Percentiles rank a stretch among this genome's conserved stretches.
Conservation (phyloP, 2,329 filamentous ascomycete species). For the Aureobasidium lini region DNA sequence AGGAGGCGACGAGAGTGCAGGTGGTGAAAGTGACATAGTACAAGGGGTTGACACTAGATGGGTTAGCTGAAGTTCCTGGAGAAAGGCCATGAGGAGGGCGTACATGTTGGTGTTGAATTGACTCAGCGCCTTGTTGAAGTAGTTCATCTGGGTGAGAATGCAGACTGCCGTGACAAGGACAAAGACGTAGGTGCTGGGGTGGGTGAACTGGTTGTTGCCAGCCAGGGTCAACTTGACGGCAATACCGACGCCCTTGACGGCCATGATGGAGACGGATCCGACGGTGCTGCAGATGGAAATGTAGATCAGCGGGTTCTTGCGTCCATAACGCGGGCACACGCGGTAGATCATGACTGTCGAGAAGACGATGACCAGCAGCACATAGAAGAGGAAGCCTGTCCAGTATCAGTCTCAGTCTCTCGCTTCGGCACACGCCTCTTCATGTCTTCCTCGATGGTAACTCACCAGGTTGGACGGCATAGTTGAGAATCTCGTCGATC, state of each 20-base stretch:
- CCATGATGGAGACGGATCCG: constrained; percentile 97
- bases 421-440: neutral
- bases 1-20: constrained; percentile 85
- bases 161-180: constrained; percentile 87
- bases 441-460: neutral
- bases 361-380: constrained; percentile 70
- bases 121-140: constrained; percentile 97
- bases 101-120: constrained; percentile 97
- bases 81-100: constrained; percentile 29
- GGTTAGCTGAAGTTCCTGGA: neutral
- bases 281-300: constrained; percentile 97
- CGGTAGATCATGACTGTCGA: constrained; percentile 94
- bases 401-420: neutral
- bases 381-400: constrained; percentile 83
- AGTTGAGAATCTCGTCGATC: constrained; percentile 84
- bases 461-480: constrained; percentile 82
- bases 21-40: constrained; percentile 99
- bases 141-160: constrained; percentile 99
- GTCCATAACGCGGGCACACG: constrained; percentile 80
- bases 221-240: constrained; percentile 89
- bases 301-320: constrained; percentile 92
- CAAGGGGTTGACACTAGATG: constrained; percentile 74
- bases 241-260: constrained; percentile 96
- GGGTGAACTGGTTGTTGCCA: constrained; percentile 90
- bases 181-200: constrained; percentile 95